Evolutionary conservation across 1,284 basidiomycete species (phyloP).

Genomic region (Ceratobasidium sp.): DNA sequence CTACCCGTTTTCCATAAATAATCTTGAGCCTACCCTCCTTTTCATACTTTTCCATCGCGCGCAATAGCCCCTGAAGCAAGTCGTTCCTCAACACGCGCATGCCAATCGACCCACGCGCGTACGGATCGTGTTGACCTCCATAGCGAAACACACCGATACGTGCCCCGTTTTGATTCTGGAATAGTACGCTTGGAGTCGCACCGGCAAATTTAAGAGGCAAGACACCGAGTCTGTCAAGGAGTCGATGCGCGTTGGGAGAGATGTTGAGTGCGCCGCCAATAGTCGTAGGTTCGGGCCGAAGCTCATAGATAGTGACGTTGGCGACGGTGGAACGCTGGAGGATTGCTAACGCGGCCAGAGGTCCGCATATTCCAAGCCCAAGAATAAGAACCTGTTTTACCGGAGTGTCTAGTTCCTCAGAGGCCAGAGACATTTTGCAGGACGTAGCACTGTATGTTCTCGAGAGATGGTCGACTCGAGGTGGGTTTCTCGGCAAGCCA

Average conservation of each 20-base stretch:
- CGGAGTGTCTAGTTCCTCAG: conserved; percentile 26
- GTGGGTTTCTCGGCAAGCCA: neutral
- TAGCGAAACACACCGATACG: conserved; percentile 41
- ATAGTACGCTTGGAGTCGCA: conserved; percentile 20
- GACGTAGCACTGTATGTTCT: no score
- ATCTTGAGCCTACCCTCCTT: conserved; percentile 43
- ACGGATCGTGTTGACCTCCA: conserved; percentile 36
- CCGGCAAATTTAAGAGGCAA: conserved; percentile 32
- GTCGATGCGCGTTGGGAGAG: conserved; percentile 44
- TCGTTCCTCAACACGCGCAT: conserved; percentile 42
- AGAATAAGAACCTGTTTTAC: conserved; percentile 39
- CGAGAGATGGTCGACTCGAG: no score
- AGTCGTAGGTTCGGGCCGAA: conserved; percentile 42
- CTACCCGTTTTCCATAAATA: conserved; percentile 38
- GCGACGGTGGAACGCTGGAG: conserved; percentile 35
- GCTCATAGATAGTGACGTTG: conserved; percentile 42
- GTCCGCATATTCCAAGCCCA: conserved; percentile 38
- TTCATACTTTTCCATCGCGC: conserved; percentile 40
- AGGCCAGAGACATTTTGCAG: conserved; percentile 7
- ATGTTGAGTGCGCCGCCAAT: conserved; percentile 45
- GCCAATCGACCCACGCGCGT: conserved; percentile 43
- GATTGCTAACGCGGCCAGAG: conserved; percentile 42
- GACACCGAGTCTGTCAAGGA: conserved; percentile 45
- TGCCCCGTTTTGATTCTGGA: conserved; percentile 42
- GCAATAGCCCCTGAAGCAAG: conserved; percentile 38